These are phyloP conservation scores for Cercophora samala DNA, from an alignment of 495 filamentous ascomycete species.

Conservation along the genomic window DNA sequence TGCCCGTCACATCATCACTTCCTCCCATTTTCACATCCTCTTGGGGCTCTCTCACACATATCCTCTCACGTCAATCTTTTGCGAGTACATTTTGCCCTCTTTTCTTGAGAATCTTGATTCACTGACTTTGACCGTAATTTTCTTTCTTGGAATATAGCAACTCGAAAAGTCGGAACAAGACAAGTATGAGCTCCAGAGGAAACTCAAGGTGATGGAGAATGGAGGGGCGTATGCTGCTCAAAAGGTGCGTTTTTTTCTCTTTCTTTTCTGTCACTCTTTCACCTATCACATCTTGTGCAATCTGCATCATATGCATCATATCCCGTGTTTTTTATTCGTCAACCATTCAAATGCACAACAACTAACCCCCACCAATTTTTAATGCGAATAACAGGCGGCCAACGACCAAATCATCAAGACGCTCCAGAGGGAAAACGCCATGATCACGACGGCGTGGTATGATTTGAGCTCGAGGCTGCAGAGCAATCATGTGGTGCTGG, in stretches of 20 bases:
- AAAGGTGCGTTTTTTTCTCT: conserved; percentile 41
- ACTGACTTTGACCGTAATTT: conserved; percentile 12
- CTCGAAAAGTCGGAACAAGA: conserved; percentile 50
- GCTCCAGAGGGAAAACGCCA: conserved; percentile 73
- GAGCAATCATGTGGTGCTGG: conserved; percentile 79
- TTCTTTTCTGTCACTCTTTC: conserved; percentile 6
- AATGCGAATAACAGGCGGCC: conserved; percentile 41
- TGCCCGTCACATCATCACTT: background rate
- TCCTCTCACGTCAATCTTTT: background rate
- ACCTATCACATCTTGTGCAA: background rate
- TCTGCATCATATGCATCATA: too few relatives aligned
- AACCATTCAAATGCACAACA: background rate
- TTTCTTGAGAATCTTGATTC: background rate
- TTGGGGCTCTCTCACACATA: background rate
- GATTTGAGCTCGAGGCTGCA: conserved; percentile 80
- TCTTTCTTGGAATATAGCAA: conserved; percentile 32
- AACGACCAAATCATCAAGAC: conserved; percentile 63
- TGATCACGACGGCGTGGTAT: conserved; percentile 91
- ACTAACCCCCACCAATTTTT: background rate
- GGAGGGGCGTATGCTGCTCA: conserved; percentile 44
- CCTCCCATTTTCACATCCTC: background rate
- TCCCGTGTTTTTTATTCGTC: background rate
- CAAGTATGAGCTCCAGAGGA: conserved; percentile 46
- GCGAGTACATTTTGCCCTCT: background rate
- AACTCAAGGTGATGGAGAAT: conserved; percentile 44